These are phyloP conservation scores for Gossypium herbaceum DNA, from an alignment of 345 rosid genomes.

Conservation along the genomic window DNA sequence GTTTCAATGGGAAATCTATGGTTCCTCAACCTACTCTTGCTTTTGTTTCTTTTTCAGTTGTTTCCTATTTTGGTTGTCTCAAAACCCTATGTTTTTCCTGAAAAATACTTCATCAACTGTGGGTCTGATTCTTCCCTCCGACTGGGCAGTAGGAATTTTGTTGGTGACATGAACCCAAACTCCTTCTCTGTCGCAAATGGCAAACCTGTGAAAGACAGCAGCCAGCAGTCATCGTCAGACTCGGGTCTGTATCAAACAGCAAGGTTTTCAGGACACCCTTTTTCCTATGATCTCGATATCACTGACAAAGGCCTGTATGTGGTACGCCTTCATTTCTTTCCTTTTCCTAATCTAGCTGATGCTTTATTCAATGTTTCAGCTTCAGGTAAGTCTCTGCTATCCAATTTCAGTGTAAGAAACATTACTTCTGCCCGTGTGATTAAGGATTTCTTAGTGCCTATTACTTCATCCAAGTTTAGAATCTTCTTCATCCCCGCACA, in stretches of 20 bases:
- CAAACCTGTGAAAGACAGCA: slow-evolving; percentile 4
- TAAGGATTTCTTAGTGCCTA: slow-evolving; percentile 45
- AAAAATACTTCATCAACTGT: slow-evolving; percentile 47
- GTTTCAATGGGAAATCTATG: not conserved
- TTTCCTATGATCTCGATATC: slow-evolving; percentile 35
- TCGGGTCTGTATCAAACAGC: slow-evolving; percentile 39
- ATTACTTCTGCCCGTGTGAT: slow-evolving; percentile 17
- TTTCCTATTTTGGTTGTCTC: not conserved
- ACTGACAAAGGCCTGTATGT: slow-evolving; percentile 27
- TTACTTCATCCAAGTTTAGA: slow-evolving; percentile 12
- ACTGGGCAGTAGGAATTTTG: slow-evolving; percentile 15
- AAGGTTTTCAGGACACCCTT: slow-evolving; percentile 31
- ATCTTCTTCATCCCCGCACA: slow-evolving; percentile 36
- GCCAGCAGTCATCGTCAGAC: not conserved
- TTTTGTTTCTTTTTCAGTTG: not conserved
- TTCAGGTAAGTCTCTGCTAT: slow-evolving; percentile 21
- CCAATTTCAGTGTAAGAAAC: slow-evolving; percentile 26
- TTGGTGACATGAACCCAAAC: slow-evolving; percentile 31
- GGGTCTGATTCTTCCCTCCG: slow-evolving; percentile 26
- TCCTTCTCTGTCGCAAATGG: slow-evolving; percentile 20
- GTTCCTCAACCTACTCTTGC: not conserved
- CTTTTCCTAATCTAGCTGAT: slow-evolving; percentile 29
- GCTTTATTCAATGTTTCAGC: slow-evolving; percentile 38
- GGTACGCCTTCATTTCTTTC: slow-evolving; percentile 43
- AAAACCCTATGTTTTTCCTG: slow-evolving; percentile 25